Conservation (phyloP, 129 eudicot genomes). For the Escallonia herrerae region DNA sequence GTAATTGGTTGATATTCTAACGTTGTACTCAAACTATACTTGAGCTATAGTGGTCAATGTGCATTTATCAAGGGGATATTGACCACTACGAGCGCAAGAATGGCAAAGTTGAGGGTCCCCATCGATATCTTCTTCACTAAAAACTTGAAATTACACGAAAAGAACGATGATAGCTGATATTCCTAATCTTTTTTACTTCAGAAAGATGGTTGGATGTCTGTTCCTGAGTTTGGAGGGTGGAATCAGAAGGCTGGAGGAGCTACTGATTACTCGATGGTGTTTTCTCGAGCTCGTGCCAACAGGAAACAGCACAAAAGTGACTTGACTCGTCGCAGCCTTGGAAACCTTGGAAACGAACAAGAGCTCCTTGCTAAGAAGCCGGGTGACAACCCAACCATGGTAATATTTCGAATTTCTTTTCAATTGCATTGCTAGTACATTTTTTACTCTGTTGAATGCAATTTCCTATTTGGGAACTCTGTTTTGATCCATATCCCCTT, state of each 20-base stretch:
- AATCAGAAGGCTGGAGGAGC: slow-evolving; percentile 24
- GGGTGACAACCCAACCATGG: neutral
- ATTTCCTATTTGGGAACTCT: neutral
- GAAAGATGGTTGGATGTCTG: slow-evolving; percentile 19
- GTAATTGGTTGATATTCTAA: too few species aligned
- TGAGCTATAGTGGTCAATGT: slow-evolving; percentile 20
- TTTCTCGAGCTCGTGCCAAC: slow-evolving; percentile 33
- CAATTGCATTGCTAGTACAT: too few species aligned
- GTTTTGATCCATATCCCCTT: slow-evolving; percentile 33
- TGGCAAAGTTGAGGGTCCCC: neutral
- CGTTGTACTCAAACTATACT: neutral
- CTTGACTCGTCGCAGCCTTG: slow-evolving; percentile 19
- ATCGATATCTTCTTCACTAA: neutral
- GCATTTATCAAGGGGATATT: slow-evolving; percentile 29
- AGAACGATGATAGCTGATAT: too few species aligned
- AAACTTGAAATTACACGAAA: neutral
- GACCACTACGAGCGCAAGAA: slow-evolving; percentile 13
- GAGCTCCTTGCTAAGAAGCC: slow-evolving; percentile 12
- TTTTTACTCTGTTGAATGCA: neutral
- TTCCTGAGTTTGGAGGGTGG: slow-evolving; percentile 50
- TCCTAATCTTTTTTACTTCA: neutral
- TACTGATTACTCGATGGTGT: slow-evolving; percentile 37
- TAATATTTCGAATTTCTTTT: neutral
- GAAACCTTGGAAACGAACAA: slow-evolving; percentile 19
- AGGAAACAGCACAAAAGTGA: slow-evolving; percentile 24